Percentiles rank a stretch among this genome's conserved stretches.
Evolutionary conservation across 75 land plant species (phyloP).

Genomic region (Larix kaempferi): DNA sequence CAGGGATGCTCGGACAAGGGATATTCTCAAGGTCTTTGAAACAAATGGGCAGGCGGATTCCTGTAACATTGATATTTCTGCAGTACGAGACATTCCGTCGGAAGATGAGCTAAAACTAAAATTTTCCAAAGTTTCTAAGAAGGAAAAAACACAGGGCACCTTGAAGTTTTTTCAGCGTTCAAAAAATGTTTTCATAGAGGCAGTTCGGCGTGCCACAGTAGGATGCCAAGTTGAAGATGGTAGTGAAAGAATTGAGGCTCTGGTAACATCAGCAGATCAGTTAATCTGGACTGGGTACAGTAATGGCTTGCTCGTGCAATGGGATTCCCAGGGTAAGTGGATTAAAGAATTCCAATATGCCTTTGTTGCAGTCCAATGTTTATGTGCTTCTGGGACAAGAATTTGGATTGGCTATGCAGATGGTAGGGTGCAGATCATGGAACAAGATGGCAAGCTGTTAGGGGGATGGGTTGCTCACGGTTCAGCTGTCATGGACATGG

Average conservation of each 20-base stretch:
- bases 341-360: slow-evolving; percentile 51
- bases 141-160: slow-evolving; percentile 71
- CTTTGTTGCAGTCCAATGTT: slow-evolving; percentile 56
- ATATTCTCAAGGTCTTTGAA: slow-evolving; percentile 75
- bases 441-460: slow-evolving; percentile 55
- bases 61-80: slow-evolving; percentile 52
- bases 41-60: slow-evolving; percentile 64
- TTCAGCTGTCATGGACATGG: slow-evolving; percentile 64
- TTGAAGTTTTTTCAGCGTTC: slow-evolving; percentile 81
- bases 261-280: slow-evolving; percentile 61
- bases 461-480: slow-evolving; percentile 83
- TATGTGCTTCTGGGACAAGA: slow-evolving; percentile 68
- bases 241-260: slow-evolving; percentile 63
- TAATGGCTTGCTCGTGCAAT: slow-evolving; percentile 72
- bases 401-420: slow-evolving; percentile 84
- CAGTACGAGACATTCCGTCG: slow-evolving; percentile 26
- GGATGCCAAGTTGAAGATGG: slow-evolving; percentile 72
- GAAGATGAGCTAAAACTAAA: slow-evolving; percentile 66
- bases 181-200: slow-evolving; percentile 81
- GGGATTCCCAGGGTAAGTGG: slow-evolving; percentile 82
- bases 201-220: slow-evolving; percentile 79
- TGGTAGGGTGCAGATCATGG: slow-evolving; percentile 71
- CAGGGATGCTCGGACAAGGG: slow-evolving; percentile 93
- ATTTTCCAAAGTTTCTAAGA: slow-evolving; percentile 40
- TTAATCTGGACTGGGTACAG: slow-evolving; percentile 87